Evolutionary conservation across 352 stramenopile genomes (phyloP).

Genomic region (Globisporangium alternatum): DNA sequence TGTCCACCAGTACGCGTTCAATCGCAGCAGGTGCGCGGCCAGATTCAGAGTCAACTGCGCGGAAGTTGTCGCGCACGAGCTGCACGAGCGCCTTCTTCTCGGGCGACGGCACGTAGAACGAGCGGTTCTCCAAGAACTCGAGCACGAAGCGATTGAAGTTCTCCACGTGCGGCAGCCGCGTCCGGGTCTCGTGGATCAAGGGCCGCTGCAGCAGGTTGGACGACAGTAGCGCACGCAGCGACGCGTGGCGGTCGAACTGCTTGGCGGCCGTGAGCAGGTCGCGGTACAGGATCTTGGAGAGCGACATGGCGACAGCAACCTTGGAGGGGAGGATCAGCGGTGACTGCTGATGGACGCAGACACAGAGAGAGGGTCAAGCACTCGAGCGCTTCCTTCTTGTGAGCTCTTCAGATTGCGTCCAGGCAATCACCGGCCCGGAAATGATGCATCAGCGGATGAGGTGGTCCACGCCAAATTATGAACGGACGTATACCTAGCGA

Average conservation of each 20-base stretch:
- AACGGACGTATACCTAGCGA: background rate
- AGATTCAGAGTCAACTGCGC: constrained; percentile 10
- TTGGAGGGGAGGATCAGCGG: background rate
- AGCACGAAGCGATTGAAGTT: constrained; percentile 57
- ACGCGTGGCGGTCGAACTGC: constrained; percentile 52
- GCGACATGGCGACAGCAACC: constrained; percentile 30
- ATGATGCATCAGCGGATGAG: background rate
- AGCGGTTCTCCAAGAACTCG: constrained; percentile 45
- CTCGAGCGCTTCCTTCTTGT: background rate
- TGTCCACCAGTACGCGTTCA: constrained; percentile 36
- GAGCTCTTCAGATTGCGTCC: background rate
- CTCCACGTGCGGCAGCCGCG: constrained; percentile 50
- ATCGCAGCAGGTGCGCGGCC: background rate
- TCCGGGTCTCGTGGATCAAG: constrained; percentile 22
- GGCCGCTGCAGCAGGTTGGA: constrained; percentile 53
- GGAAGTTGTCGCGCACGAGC: constrained; percentile 56
- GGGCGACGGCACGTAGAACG: constrained; percentile 66
- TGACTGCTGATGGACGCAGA: background rate
- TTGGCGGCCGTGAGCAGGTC: constrained; percentile 56
- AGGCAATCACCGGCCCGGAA: constrained; percentile 1
- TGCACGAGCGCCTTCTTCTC: constrained; percentile 28
- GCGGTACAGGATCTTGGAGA: constrained; percentile 59
- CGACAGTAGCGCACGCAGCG: constrained; percentile 62
- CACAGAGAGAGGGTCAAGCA: background rate
- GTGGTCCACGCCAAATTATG: background rate